phyloP scores from a whole-genome alignment of 805 yeast genomes.

The Nakazawaea molendinolei region DNA sequence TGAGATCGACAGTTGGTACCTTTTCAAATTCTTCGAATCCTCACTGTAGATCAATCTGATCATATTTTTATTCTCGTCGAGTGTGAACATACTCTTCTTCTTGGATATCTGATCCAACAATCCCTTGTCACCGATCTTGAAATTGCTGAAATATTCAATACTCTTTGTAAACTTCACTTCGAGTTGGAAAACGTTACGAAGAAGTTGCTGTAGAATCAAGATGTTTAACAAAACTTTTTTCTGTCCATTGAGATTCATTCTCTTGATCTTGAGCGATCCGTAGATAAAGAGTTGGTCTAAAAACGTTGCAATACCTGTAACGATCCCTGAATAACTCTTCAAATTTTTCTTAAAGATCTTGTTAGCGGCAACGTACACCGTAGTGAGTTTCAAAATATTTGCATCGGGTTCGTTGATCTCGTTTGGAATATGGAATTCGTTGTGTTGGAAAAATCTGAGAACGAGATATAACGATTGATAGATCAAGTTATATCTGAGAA shows the following conservation, averaged over 20 bases:
- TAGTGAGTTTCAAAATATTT: constrained; percentile 43
- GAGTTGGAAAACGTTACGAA: constrained; percentile 43
- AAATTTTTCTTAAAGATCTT: constrained; percentile 24
- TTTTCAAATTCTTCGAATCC: constrained; percentile 13
- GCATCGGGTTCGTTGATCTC: constrained; percentile 42
- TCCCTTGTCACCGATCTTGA: constrained; percentile 41
- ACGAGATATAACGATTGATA: constrained; percentile 46
- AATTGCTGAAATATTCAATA: constrained; percentile 48
- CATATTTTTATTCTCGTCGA: constrained; percentile 43
- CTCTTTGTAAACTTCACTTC: constrained; percentile 46
- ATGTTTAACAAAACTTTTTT: constrained; percentile 54
- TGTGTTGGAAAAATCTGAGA: constrained; percentile 38
- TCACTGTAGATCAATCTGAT: constrained; percentile 46
- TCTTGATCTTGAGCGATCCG: constrained; percentile 43
- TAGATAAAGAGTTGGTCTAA: constrained; percentile 45
- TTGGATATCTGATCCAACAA: constrained; percentile 33
- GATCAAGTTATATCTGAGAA: constrained; percentile 53
- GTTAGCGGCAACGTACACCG: constrained; percentile 39
- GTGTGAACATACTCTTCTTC: constrained; percentile 29
- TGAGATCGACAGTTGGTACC: constrained; percentile 6
- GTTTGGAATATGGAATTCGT: constrained; percentile 46
- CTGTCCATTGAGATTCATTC: constrained; percentile 52
- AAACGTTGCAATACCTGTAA: constrained; percentile 44
- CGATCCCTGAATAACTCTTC: constrained; percentile 18
- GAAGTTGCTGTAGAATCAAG: constrained; percentile 61